These are phyloP conservation scores for Apiospora sp. DNA, from an alignment of 2,329 filamentous ascomycete genomes.

Conservation along the genomic window DNA sequence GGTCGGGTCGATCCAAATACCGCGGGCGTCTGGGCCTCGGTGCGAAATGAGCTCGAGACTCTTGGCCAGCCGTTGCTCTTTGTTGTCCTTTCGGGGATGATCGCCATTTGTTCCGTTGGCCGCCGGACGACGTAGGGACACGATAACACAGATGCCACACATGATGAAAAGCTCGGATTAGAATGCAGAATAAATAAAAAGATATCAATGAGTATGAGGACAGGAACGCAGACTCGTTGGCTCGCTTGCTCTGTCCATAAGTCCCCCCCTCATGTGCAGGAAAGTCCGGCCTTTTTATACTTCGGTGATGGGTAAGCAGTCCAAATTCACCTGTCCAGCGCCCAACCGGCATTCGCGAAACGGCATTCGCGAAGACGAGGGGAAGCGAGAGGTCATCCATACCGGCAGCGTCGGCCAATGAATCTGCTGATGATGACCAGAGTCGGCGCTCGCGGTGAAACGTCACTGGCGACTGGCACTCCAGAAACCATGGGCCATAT, in stretches of 20 bases:
- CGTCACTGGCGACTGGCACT: not conserved
- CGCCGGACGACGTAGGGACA: not conserved
- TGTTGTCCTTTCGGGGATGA: not conserved
- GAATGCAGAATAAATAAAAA: not conserved
- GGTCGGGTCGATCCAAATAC: conserved; percentile 9
- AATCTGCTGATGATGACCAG: not conserved
- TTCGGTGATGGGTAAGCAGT: too few relatives aligned
- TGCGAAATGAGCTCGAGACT: not conserved
- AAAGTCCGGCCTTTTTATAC: not conserved
- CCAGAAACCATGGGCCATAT: not conserved
- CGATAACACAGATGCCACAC: not conserved
- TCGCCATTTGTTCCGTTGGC: not conserved
- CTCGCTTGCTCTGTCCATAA: not conserved
- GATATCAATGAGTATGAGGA: not conserved
- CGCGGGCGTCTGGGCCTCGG: conserved; percentile 7
- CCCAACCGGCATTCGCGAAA: not conserved
- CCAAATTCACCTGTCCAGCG: not conserved
- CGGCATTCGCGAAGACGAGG: not conserved
- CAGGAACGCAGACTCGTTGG: too few relatives aligned
- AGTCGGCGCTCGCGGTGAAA: not conserved
- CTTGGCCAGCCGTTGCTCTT: not conserved
- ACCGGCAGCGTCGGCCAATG: not conserved
- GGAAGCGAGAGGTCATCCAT: not conserved
- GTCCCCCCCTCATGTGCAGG: not conserved
- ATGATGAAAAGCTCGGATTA: not conserved